These are phyloP conservation scores for Leucocoprinus sp. DNA, from an alignment of 768 basidiomycete species.

Conservation along the genomic window DNA sequence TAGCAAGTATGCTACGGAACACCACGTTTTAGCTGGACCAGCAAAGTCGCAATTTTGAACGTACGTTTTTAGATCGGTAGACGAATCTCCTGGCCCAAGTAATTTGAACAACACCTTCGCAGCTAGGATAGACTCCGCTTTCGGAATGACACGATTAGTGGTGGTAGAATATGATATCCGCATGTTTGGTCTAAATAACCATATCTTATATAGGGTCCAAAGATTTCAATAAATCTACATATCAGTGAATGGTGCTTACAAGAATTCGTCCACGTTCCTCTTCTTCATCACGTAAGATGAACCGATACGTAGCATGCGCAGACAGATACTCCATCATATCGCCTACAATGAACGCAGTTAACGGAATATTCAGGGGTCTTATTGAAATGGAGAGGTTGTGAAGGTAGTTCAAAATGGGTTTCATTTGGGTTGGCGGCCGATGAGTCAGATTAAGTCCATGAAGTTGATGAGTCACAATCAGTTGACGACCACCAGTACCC, in stretches of 20 bases:
- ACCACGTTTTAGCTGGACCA: background rate
- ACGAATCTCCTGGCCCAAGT: constrained; percentile 48
- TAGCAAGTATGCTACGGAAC: constrained; percentile 43
- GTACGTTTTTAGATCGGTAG: constrained; percentile 47
- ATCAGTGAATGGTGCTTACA: constrained; percentile 36
- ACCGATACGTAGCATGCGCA: constrained; percentile 91
- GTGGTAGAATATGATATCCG: constrained; percentile 64
- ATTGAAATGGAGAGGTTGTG: background rate
- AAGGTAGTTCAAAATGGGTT: background rate
- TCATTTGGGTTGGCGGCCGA: background rate
- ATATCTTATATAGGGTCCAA: constrained; percentile 46
- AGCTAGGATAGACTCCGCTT: constrained; percentile 52
- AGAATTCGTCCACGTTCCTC: constrained; percentile 71
- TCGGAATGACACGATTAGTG: constrained; percentile 47
- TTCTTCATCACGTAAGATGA: constrained; percentile 83
- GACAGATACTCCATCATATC: constrained; percentile 89
- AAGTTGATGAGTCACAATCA: background rate
- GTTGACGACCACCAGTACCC: background rate
- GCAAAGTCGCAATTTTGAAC: constrained; percentile 14
- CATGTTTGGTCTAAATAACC: constrained; percentile 92
- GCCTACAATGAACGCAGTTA: constrained; percentile 85
- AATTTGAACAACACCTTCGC: constrained; percentile 86
- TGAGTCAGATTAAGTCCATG: constrained; percentile 3
- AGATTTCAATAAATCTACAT: background rate
- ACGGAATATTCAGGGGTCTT: constrained; percentile 44